Base-by-base conservation (phyloP, 768 basidiomycete genomes). In the Paxillus involutus region DNA sequence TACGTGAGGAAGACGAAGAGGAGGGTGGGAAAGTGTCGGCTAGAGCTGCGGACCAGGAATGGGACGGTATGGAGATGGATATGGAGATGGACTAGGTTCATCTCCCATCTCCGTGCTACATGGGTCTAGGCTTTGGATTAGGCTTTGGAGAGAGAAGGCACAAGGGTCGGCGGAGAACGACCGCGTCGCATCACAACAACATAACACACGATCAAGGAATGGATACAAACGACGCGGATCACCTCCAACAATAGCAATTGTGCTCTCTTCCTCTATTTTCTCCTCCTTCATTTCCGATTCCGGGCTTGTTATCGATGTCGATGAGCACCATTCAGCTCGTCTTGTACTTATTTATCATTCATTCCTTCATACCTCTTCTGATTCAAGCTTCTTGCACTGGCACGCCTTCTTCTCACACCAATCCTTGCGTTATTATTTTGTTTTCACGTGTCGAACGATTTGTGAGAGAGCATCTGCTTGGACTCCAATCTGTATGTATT, bases 61-160 rank as follows among this genome's bases (percentile, higher is more conserved):
- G 71, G 74, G 72, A 76, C 49, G 72, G 79, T 47, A 70, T 74
- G 72, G 78, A 79, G 55, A 87, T 89, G 83, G 88, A 71, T 1
- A 70, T 70, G 67, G 68, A 67, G 26, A 71, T 70, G 69, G 66
- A 61, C 24, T 64, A 44, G 55, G 43, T 44, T 35, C 35, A 12
- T 35, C 35, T 35, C 13, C 30, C 37, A 39, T 53, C 39, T n/a
- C 8, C 39, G n/a, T 19, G 9, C n/a, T 11, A 17, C 52, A 17
- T 16, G 44, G 12, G 21, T 48, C 16, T 12, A 19, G 17, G 13
- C 12, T 16, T 40, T 12, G 14, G 32, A 51, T 21, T 14, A 26
- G 26, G 26, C 26, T 26, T 26, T 4, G 26, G 26, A 26, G 26
- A 4, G 26, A 26, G 30, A 21, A 47, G 32, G 45, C 21, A 4